Evolutionary conservation across 129 eudicot genomes (phyloP).

Genomic region (Deinandra increscens): DNA sequence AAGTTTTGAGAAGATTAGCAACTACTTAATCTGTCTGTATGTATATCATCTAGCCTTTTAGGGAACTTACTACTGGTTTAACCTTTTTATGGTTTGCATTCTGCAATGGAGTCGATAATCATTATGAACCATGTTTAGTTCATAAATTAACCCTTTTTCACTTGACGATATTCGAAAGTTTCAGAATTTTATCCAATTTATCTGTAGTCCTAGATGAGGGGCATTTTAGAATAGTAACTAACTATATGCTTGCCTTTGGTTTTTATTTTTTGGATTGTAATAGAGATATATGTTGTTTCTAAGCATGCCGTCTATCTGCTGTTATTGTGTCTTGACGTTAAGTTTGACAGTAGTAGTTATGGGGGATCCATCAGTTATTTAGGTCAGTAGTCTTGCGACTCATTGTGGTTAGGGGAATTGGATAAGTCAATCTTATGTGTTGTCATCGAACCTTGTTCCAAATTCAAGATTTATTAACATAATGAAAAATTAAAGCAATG

Average conservation of each 20-base stretch:
- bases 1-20: background rate
- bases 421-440: background rate
- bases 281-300: background rate
- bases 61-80: background rate
- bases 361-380: background rate
- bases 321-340: background rate
- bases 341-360: background rate
- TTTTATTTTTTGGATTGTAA: no score
- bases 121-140: background rate
- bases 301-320: background rate
- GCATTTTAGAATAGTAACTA: background rate
- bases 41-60: background rate
- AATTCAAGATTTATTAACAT: background rate
- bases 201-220: background rate
- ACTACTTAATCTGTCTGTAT: background rate
- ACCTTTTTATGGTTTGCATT: background rate
- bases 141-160: background rate
- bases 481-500: background rate
- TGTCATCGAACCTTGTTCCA: background rate
- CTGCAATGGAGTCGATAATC: background rate
- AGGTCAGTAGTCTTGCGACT: background rate
- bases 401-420: slow-evolving; percentile 1
- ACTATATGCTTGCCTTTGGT: slow-evolving; percentile 8
- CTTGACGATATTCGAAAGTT: background rate
- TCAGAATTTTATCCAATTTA: background rate